Conservation (phyloP, 208 protist genomes). For the Angomonas deanei region DNA sequence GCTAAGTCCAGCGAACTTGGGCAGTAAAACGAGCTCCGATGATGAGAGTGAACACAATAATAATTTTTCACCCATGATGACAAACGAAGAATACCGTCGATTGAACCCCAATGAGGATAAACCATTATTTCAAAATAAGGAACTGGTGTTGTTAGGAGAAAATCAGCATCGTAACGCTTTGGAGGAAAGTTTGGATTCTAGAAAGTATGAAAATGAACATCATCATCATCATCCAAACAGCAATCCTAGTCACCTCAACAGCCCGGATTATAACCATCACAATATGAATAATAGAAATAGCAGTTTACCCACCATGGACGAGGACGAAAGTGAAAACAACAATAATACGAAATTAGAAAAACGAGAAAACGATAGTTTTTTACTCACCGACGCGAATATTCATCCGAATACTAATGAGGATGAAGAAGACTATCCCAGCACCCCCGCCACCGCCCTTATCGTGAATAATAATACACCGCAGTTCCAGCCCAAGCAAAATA, state of each 20-base stretch:
- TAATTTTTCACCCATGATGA: background rate
- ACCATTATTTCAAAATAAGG: too few relatives aligned
- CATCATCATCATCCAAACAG: too few relatives aligned
- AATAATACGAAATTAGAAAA: background rate
- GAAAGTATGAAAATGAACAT: too few relatives aligned
- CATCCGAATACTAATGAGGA: too few relatives aligned
- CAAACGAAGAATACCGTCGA: background rate
- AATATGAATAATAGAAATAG: background rate
- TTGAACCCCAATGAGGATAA: too few relatives aligned
- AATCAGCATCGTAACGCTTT: too few relatives aligned
- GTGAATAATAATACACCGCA: background rate
- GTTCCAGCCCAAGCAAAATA: background rate
- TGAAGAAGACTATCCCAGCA: background rate
- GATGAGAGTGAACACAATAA: too few relatives aligned
- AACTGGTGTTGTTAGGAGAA: too few relatives aligned
- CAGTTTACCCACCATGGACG: background rate
- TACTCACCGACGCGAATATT: background rate
- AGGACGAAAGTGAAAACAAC: background rate
- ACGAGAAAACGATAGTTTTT: background rate
- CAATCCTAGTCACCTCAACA: too few relatives aligned
- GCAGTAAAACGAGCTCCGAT: too few relatives aligned
- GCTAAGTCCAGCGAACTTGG: background rate
- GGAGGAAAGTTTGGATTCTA: too few relatives aligned
- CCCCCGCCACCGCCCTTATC: background rate
- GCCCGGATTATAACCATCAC: too few relatives aligned